phyloP scores from a whole-genome alignment of 2,329 filamentous ascomycete genomes.

The Penicillium sp. region DNA sequence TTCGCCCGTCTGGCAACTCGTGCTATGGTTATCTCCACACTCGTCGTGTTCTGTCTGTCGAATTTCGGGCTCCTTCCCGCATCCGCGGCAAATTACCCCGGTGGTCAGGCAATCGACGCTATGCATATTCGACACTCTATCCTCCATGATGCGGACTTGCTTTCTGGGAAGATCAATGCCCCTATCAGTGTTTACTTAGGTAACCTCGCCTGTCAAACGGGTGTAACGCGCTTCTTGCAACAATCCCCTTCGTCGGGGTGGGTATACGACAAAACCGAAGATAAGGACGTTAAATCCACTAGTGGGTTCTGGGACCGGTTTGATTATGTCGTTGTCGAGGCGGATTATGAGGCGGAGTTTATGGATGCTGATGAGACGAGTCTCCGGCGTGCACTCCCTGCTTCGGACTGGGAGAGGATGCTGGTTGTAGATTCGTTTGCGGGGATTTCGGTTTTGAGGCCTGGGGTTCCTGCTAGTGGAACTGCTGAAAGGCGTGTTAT shows the following conservation, averaged over 20 bases:
- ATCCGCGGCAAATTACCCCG: slow-evolving; percentile 90
- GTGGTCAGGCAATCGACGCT: slow-evolving; percentile 68
- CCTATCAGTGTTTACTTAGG: slow-evolving; percentile 51
- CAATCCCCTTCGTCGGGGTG: slow-evolving; percentile 39
- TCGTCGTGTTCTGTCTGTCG: slow-evolving; percentile 60
- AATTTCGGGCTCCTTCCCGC: slow-evolving; percentile 70
- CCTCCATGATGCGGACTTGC: not conserved
- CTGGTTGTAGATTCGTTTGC: slow-evolving; percentile 52
- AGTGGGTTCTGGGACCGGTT: slow-evolving; percentile 58
- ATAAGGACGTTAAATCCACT: slow-evolving; percentile 47
- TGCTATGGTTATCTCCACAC: slow-evolving; percentile 58
- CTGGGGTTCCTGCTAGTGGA: slow-evolving; percentile 33
- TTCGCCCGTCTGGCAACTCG: slow-evolving; percentile 56
- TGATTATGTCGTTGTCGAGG: slow-evolving; percentile 58
- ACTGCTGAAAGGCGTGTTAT: slow-evolving; percentile 37
- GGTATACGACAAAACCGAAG: slow-evolving; percentile 62
- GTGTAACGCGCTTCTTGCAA: slow-evolving; percentile 60
- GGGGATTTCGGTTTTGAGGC: slow-evolving; percentile 49
- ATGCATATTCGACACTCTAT: slow-evolving; percentile 35
- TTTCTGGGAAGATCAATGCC: not conserved
- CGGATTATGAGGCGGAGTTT: slow-evolving; percentile 22
- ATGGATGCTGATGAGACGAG: slow-evolving; percentile 34
- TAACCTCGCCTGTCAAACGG: slow-evolving; percentile 63
- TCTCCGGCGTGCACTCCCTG: slow-evolving; percentile 33
- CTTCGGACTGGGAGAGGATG: slow-evolving; percentile 50